Evolutionary conservation across 2,329 filamentous ascomycete genomes (phyloP).

Genomic region (Cercospora beticola): DNA sequence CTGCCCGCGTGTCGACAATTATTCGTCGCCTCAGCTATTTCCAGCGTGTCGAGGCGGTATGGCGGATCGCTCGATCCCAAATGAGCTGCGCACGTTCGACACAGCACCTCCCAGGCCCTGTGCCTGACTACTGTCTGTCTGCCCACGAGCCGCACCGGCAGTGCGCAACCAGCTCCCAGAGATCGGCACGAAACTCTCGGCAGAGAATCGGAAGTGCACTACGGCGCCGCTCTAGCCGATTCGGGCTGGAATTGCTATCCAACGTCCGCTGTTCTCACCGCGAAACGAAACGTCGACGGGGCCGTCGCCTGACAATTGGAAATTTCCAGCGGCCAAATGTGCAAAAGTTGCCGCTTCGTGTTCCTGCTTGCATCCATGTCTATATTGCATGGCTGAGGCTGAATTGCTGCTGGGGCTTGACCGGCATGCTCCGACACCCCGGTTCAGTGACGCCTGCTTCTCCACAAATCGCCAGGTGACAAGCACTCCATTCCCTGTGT

Average conservation of each 20-base stretch:
- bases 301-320: neutral
- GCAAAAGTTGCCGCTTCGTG: neutral
- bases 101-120: neutral
- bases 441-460: neutral
- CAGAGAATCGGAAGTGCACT: neutral
- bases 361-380: neutral
- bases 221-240: neutral
- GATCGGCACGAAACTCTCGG: constrained; percentile 6
- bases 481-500: neutral
- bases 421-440: neutral
- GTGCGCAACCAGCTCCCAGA: neutral
- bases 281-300: neutral
- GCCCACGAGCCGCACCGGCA: constrained; percentile 5
- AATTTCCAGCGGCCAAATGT: neutral
- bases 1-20: neutral
- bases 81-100: neutral
- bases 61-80: neutral
- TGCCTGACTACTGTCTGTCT: constrained; percentile 4
- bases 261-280: neutral
- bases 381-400: neutral
- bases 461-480: neutral
- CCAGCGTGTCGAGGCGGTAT: neutral
- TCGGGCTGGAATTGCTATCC: neutral
- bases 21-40: neutral
- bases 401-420: neutral